These are phyloP conservation scores for Podospora appendiculata DNA, from an alignment of 495 filamentous ascomycete species.

Conservation along the genomic window DNA sequence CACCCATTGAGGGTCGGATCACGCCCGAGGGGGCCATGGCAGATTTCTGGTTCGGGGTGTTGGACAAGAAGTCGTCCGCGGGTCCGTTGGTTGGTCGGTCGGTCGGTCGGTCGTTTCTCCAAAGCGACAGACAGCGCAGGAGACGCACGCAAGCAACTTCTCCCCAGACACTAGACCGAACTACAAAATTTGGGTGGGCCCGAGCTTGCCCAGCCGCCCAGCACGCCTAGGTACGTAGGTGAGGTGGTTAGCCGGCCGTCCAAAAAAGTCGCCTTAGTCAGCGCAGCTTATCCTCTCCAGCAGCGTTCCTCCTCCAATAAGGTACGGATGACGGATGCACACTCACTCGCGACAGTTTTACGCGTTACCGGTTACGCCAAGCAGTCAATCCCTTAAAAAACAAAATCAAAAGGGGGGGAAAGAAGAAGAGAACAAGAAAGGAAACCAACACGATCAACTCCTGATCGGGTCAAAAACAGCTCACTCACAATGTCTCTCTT, in stretches of 20 bases:
- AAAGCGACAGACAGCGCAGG: background rate
- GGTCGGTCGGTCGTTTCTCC: background rate
- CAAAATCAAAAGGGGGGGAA: background rate
- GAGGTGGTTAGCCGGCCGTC: background rate
- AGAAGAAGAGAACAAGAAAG: background rate
- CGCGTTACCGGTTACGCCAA: no score
- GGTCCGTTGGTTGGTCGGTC: background rate
- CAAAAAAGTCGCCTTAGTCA: background rate
- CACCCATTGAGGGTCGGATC: constrained; percentile 37
- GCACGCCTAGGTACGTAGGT: background rate
- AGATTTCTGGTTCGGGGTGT: background rate
- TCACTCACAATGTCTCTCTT: constrained; percentile 14
- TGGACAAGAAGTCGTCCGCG: background rate
- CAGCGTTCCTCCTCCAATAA: no score
- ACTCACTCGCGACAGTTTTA: no score
- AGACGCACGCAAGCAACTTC: background rate
- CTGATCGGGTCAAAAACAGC: no score
- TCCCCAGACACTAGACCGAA: background rate
- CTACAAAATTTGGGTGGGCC: constrained; percentile 7
- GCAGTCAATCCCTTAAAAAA: no score
- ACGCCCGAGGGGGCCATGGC: constrained; percentile 35
- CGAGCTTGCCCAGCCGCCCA: background rate
- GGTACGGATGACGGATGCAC: no score
- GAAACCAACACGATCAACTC: background rate
- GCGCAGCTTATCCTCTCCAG: no score